Percentiles rank a stretch among this genome's conserved stretches.
phyloP scores from a whole-genome alignment of 1,284 basidiomycete genomes.

The Leccinum subatratum region DNA sequence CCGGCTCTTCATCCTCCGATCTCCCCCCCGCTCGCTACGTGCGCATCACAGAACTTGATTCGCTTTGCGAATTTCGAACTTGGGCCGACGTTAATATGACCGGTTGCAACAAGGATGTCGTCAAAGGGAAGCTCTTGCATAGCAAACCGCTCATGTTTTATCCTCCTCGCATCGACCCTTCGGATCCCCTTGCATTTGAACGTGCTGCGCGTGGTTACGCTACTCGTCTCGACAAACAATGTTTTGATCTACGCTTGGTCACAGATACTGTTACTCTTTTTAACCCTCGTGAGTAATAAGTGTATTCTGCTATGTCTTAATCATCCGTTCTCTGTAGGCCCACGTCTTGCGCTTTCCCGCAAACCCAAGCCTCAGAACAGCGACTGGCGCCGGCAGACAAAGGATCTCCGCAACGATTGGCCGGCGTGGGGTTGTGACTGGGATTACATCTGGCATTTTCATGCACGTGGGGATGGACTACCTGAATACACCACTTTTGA shows the following conservation, averaged over 20 bases:
- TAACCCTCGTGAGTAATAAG: background rate
- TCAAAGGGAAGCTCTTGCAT: conserved; percentile 3
- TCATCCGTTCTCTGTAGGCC: background rate
- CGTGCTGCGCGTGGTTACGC: conserved; percentile 4
- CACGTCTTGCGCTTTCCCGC: background rate
- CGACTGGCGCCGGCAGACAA: conserved; percentile 1
- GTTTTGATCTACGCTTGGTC: background rate
- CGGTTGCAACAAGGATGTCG: background rate
- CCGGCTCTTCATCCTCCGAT: background rate
- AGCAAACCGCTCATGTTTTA: conserved; percentile 11
- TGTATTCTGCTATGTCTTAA: background rate
- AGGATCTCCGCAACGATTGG: background rate
- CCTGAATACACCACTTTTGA: background rate
- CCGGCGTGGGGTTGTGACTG: conserved; percentile 8
- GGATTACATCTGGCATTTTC: conserved; percentile 8
- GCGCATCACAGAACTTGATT: background rate
- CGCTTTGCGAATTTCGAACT: background rate
- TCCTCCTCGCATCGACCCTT: conserved; percentile 2
- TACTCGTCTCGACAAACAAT: background rate
- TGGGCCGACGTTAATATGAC: conserved; percentile 2
- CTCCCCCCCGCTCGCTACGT: background rate
- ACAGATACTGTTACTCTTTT: background rate
- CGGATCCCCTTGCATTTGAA: conserved; percentile 2
- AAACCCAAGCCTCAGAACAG: conserved; percentile 2
- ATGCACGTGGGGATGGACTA: background rate